Evolutionary conservation across 1,284 basidiomycete species (phyloP), one percentile per base, ranked within the genome.

Genomic region (Moniliophthora roreri): DNA sequence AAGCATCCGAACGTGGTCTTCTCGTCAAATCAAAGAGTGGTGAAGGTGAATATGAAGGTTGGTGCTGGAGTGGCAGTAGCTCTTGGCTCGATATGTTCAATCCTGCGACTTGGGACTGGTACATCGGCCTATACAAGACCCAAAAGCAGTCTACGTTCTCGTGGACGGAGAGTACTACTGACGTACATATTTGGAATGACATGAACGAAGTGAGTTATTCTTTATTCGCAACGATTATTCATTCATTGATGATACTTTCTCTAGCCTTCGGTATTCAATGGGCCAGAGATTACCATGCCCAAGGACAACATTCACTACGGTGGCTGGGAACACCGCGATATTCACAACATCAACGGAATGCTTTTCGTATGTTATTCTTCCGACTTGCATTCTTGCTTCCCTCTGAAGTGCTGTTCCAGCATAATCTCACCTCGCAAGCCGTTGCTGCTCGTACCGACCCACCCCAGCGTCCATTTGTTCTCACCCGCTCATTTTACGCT

Each of bases 21-120:
- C 82, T 99, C 21, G 86, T 95, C 63, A 97, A 95, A 69, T 82
- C 85, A 32, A 80, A 84, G 38, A 80, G 80, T 26, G 91, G 93
- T 51, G 80, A 89, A 54, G 81, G 78, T 44, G 93, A 98, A 69
- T 96, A 92, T 65, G 95, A 98, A 66, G 96, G 96, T 23, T 98
- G 94, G 94, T 99, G 97, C 74, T 99, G 96, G 96, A 85, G 91
- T 37, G 97, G 97, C 26, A 91, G 87, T 65, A 91, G 88, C 50
- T 90, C 93, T 10, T 99, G 95, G 95, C 87, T 95, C 50, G 97
- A 99, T 70, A 96, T 93, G 73, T 97, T 99, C 82, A 89, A 98
- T 66, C 95, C 95, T 10, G 78, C 73, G 39, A 84, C 84, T 52
- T 96, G 93, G 93, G 80, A 86, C 32, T 96, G 95, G 90, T 99